Evolutionary conservation across 2,329 filamentous ascomycete species (phyloP), one percentile per base, ranked within the genome.

Genomic region (Cordyceps fumosorosea): DNA sequence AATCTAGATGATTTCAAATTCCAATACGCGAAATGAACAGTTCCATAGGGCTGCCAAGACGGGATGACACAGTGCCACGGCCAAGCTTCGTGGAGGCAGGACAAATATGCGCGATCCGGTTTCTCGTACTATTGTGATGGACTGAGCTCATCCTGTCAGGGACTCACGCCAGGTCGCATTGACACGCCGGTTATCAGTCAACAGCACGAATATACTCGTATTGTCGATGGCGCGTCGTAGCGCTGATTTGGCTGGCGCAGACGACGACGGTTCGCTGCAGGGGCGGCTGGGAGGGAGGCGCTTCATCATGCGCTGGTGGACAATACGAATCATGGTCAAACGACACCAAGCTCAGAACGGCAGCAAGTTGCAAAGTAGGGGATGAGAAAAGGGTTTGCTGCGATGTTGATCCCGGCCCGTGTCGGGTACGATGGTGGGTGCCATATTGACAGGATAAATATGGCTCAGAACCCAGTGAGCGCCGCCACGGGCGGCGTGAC

Each of bases 361-460:
- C n/a, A 47, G 37, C 40, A 60, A 45, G 48, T 47, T 54, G 50
- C 57, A 60, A 59, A 44, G 34, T 52, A 48, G 6, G 24, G 12
- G 5, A 14, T 5, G 10, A 53, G 24, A 53, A 47, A 37, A 47
- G 57, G 57, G 50, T 45, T n/a, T 22, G 26, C 45, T n/a, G 7
- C n/a, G 20, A 14, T 37, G 34, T 37, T 37, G 12, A 12, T 37
- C 8, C 34, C 11, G 34, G 34, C 11, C 34, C 34, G 34, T 34
- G 32, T 37, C 10, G 34, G 34, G 34, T 37, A 37, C 32, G 32
- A 34, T 34, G 32, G 32, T 34, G 32, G 32, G 32, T 34, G 32
- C 32, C 11, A 11, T 34, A 34, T 34, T 37, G 34, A 37, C 34
- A 37, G 34, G 34, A 37, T 12, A 37, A 37, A 37, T 37, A 37